Conservation (phyloP, 768 basidiomycete genomes). For the Mycena galopus region DNA sequence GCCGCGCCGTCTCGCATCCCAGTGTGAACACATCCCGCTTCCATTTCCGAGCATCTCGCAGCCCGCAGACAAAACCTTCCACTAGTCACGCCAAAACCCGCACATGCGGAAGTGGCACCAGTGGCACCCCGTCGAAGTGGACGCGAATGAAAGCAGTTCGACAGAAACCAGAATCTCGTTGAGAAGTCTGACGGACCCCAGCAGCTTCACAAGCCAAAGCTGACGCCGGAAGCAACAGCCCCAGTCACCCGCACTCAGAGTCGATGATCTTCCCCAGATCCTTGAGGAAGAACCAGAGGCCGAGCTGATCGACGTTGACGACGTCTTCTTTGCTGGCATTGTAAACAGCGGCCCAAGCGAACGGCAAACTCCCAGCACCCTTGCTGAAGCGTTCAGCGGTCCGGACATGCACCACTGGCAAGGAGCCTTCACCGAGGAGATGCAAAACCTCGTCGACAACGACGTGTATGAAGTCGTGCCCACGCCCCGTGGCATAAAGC, state of each 20-base stretch:
- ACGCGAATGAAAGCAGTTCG: neutral
- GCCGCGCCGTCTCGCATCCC: neutral
- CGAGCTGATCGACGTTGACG: neutral
- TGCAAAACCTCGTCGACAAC: neutral
- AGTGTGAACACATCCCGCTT: neutral
- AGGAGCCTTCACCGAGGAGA: neutral
- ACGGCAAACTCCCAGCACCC: neutral
- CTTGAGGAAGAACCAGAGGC: neutral
- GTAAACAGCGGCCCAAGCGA: neutral
- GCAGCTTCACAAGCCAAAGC: neutral
- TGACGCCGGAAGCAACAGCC: neutral
- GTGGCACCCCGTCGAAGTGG: neutral
- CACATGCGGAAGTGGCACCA: neutral
- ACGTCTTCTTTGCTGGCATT: neutral
- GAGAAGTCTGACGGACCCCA: neutral
- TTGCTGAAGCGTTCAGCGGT: neutral
- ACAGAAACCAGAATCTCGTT: neutral
- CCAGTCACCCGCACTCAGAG: neutral
- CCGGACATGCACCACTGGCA: neutral
- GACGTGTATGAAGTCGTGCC: neutral
- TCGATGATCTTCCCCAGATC: neutral
- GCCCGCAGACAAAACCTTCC: neutral
- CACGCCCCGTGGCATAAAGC: neutral
- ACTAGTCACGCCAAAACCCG: neutral
- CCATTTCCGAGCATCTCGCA: neutral